Conservation (phyloP, 2,329 filamentous ascomycete genomes). For the Epicoccum nigrum region DNA sequence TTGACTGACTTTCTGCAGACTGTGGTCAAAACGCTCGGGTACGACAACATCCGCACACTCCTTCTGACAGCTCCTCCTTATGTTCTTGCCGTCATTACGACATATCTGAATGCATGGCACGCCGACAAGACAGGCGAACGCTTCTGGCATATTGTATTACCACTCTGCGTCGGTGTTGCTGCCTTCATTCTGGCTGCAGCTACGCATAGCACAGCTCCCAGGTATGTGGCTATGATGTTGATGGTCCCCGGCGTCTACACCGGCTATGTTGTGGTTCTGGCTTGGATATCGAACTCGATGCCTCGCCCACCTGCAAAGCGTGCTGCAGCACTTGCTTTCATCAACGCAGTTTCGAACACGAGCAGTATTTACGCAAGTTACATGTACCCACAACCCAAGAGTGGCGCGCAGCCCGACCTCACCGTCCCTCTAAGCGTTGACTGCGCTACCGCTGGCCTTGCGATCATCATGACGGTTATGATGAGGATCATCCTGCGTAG, state of each 20-base stretch:
- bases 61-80: slow-evolving; percentile 52
- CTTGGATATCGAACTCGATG: slow-evolving; percentile 78
- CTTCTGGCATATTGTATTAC: slow-evolving; percentile 69
- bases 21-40: slow-evolving; percentile 67
- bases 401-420: slow-evolving; percentile 39
- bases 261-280: slow-evolving; percentile 65
- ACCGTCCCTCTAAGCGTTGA: slow-evolving; percentile 71
- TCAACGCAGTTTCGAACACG: slow-evolving; percentile 75
- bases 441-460: slow-evolving; percentile 67
- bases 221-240: slow-evolving; percentile 75
- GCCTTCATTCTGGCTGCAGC: slow-evolving; percentile 72
- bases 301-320: slow-evolving; percentile 78
- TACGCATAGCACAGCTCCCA: slow-evolving; percentile 64
- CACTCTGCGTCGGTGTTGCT: slow-evolving; percentile 65
- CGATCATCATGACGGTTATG: slow-evolving; percentile 67
- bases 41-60: slow-evolving; percentile 60
- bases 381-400: slow-evolving; percentile 63
- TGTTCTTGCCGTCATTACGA: slow-evolving; percentile 63
- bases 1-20: neutral
- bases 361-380: slow-evolving; percentile 73
- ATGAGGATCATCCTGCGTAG: slow-evolving; percentile 68
- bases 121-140: slow-evolving; percentile 74
- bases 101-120: slow-evolving; percentile 71
- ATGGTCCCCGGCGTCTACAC: slow-evolving; percentile 70
- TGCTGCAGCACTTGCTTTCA: slow-evolving; percentile 73